Conservation (phyloP, 2,329 filamentous ascomycete genomes). For the Acephala macrosclerotiorum region DNA sequence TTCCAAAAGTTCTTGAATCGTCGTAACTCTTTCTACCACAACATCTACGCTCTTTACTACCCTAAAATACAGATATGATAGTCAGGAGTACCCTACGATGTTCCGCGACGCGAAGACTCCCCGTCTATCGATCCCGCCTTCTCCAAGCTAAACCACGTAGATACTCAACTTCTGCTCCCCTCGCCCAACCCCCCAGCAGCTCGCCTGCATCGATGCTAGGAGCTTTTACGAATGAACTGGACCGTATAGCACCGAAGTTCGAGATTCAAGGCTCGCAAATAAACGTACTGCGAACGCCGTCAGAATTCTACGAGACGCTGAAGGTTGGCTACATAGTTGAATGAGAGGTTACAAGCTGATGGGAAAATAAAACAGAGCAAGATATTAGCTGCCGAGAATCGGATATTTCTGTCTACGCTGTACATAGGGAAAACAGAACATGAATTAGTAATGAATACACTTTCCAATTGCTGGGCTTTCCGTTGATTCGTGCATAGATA, state of each 20-base stretch:
- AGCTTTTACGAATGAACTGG: constrained; percentile 75
- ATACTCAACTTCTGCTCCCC: constrained; percentile 39
- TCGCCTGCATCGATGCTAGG: constrained; percentile 63
- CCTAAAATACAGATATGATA: constrained; percentile 42
- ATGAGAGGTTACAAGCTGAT: constrained; percentile 37
- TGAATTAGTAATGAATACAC: constrained; percentile 68
- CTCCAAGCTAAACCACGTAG: constrained; percentile 37
- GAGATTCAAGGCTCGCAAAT: constrained; percentile 84
- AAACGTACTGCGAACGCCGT: constrained; percentile 77
- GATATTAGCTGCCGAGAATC: constrained; percentile 78
- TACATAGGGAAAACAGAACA: constrained; percentile 95
- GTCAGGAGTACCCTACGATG: constrained; percentile 45
- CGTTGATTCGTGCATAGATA: constrained; percentile 58
- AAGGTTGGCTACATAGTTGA: constrained; percentile 65
- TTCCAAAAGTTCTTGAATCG: constrained; percentile 1
- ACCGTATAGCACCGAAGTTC: constrained; percentile 90
- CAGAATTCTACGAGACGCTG: constrained; percentile 90
- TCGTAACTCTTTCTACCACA: not conserved
- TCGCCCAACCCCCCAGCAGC: constrained; percentile 29
- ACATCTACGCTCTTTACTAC: not conserved
- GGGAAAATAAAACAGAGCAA: constrained; percentile 65
- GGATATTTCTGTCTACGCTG: constrained; percentile 93
- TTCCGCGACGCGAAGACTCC: constrained; percentile 40
- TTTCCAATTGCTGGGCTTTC: constrained; percentile 23
- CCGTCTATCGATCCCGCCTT: constrained; percentile 32